These are phyloP conservation scores for Trichoderma sp. DNA, from an alignment of 2,329 filamentous ascomycete genomes.

Conservation along the genomic window DNA sequence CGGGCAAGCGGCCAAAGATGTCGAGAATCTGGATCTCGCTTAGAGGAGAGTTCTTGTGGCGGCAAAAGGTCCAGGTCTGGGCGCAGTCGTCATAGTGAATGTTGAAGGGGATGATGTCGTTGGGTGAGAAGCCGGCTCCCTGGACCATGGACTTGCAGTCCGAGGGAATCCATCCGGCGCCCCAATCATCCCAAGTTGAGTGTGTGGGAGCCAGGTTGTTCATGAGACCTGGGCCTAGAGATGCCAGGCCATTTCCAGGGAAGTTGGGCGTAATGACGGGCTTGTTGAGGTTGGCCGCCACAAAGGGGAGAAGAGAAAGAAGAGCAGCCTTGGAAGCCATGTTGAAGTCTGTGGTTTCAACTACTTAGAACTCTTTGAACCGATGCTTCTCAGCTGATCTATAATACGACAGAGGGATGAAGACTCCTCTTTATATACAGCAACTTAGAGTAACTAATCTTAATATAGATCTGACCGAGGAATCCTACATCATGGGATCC, in stretches of 20 bases:
- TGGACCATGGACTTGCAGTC: constrained; percentile 24
- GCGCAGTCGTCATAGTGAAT: constrained; percentile 31
- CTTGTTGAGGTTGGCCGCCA: neutral
- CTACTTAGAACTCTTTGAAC: neutral
- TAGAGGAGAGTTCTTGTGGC: constrained; percentile 29
- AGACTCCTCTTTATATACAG: neutral
- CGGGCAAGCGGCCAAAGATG: constrained; percentile 32
- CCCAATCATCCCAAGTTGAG: constrained; percentile 26
- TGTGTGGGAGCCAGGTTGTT: constrained; percentile 16
- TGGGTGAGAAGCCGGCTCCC: constrained; percentile 10
- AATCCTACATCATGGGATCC: neutral
- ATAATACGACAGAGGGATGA: neutral
- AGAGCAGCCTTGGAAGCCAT: constrained; percentile 5
- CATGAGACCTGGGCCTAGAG: constrained; percentile 15
- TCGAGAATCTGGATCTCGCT: constrained; percentile 28
- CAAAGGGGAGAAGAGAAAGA: neutral
- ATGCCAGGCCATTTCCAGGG: constrained; percentile 7
- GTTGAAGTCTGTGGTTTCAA: neutral
- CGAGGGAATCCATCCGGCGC: constrained; percentile 24
- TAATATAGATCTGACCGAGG: neutral
- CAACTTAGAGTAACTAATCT: neutral
- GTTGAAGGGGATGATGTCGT: constrained; percentile 29
- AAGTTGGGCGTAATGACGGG: constrained; percentile 8
- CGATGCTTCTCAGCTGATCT: neutral
- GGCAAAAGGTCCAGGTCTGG: constrained; percentile 33